Evolutionary conservation across 2,329 filamentous ascomycete genomes (phyloP), one percentile per base, ranked within the genome.

Genomic region (Trichoderma semiorbis): DNA sequence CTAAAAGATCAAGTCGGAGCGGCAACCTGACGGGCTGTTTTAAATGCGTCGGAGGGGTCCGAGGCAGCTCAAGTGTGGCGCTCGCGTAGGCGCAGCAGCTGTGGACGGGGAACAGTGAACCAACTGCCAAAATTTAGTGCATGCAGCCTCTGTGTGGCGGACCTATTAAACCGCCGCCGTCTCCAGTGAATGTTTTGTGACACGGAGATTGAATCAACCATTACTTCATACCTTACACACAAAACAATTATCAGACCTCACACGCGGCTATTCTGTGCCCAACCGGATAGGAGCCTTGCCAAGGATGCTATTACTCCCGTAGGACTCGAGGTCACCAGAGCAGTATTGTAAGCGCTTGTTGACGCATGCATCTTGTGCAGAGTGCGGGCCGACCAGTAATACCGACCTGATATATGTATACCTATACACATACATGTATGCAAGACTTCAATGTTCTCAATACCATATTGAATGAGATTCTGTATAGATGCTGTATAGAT

Each of bases 1-100:
- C 43, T 50, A 21, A 21, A 11, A 34, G 21, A 10, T 36, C 14
- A 55, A 53, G 47, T 53, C 47, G 14, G 64, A 39, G 32, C 24
- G 64, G 64, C 64, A 32, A 21, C 64, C 30, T 57, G 36, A n/a
- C 39, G 39, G 30, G 26, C 53, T 34, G 11, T 16, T 58, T 34
- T 34, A 69, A 53, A 24, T 34, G 67, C 28, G 67, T 28, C 47
- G 67, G 67, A 69, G 57, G 67, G 67, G 67, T 62, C 39, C 5
- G n/a, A 69, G 47, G 63, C 63, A 34, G 30, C 28, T 32, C 36
- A 53, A 50, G 67, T 62, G 67, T 69, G 67, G 67, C 65, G 65
- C 57, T 62, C 55, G 66, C 18, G 57, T 26, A n/a, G 66, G 66
- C 66, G 66, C 66, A 61, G 47, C 63, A 34, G 57, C 16, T 61